Evolutionary conservation across 208 protist species (phyloP).

Genomic region (Crithidia expoeki): DNA sequence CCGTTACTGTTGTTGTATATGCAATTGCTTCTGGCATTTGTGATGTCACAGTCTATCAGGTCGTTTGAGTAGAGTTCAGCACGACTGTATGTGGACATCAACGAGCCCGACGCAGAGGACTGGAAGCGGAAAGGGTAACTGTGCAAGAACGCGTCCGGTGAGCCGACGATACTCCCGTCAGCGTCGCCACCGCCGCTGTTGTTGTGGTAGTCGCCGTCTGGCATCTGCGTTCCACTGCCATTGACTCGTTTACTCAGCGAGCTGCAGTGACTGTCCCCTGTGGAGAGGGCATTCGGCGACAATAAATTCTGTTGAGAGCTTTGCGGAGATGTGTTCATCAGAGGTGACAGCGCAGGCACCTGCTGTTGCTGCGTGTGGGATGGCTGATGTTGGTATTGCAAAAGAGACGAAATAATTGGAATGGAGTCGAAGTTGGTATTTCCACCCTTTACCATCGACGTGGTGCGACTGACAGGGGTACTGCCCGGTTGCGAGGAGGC

Average conservation of each 20-base stretch:
- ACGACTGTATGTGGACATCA: conserved; percentile 13
- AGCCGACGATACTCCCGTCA: neutral
- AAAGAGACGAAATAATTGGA: neutral
- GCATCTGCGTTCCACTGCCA: neutral
- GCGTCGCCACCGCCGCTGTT: neutral
- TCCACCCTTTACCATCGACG: conserved; percentile 20
- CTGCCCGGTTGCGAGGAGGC: conserved; percentile 3
- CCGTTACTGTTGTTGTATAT: neutral
- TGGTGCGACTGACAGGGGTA: conserved; percentile 6
- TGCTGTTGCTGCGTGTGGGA: conserved; percentile 2
- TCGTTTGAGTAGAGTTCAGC: conserved; percentile 8
- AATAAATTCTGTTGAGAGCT: conserved; percentile 4
- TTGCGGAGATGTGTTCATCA: conserved; percentile 11
- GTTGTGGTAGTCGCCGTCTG: neutral
- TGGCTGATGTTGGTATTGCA: neutral
- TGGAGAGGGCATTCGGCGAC: neutral
- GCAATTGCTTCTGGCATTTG: neutral
- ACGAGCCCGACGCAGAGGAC: neutral
- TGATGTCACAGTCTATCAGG: neutral
- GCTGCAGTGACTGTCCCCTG: conserved; percentile 1
- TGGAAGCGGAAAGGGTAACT: conserved; percentile 15
- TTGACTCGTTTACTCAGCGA: neutral
- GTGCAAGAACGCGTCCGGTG: conserved; percentile 3
- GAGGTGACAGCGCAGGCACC: neutral
- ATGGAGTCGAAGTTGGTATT: conserved; percentile 7